Base-by-base conservation (phyloP, 164 flowering plant genomes). In the Chimonanthus salicifolius region DNA sequence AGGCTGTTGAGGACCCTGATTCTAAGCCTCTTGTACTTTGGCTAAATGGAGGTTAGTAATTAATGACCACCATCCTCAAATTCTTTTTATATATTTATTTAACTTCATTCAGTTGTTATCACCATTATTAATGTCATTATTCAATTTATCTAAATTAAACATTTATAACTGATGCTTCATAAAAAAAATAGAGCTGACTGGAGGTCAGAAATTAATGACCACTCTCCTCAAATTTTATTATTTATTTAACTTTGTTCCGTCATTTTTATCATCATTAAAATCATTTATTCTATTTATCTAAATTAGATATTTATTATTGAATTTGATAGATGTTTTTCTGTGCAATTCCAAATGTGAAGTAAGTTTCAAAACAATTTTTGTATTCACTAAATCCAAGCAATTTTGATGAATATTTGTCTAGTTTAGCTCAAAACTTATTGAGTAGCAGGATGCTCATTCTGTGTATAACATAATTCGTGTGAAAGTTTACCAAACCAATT, bases 1-100 rank as follows among this genome's bases (percentile, higher is more conserved):
- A 94, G 75, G 97, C 98, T 76, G 87, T 49, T 49, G 88, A 92
- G 9, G 90, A 88, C 63, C 88, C 98, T 73, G 81, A 82, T 75
- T 87, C 97, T 16, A 94, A 91, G 84, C 98, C 98, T 68, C 82
- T 94, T 62, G 75, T 92, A 76, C 89, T 94, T 67, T 92, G 98
- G 97, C 92, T 92, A 49, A 91, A 94, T 80, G 98, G 98, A 86
- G 98, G 97, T 90, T 47, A 62, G 47, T 76, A 11, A 58, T 51
- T 67, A 3, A 8, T 51, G 44, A 2, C 33, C 21, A 45, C 20
- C 47, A 71, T 60, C 9, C 43, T 49, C 62, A 8, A n/a, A 47
- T 68, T 46, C 62, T 11, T 8, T 68, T 21, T 47, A 60, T 66
- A 9, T 20, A 18, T 7, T 33, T 62, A 21, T 62, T 62, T 11